Evolutionary conservation across 768 basidiomycete genomes (phyloP).

Genomic region (Leccinum boreale): DNA sequence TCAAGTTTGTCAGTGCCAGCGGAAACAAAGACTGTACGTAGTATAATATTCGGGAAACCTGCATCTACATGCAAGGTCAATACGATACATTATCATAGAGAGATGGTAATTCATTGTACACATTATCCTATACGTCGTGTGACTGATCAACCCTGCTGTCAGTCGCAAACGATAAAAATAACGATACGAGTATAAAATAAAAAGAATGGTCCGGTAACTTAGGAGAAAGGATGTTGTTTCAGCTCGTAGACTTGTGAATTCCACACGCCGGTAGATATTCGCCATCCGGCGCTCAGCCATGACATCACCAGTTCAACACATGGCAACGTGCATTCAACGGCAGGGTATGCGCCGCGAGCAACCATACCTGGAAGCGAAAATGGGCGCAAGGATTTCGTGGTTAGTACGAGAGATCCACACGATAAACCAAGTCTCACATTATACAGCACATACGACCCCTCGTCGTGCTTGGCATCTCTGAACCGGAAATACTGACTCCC

Average conservation of each 20-base stretch:
- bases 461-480: conserved; percentile 6
- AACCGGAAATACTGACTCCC: conserved; percentile 15
- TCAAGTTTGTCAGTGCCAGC: not conserved
- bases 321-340: conserved; percentile 7
- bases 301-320: conserved; percentile 4
- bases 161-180: not conserved
- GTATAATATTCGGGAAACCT: not conserved
- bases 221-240: not conserved
- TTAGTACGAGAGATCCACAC: not conserved
- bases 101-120: not conserved
- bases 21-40: not conserved
- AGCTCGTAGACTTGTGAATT: not conserved
- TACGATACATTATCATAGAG: not conserved
- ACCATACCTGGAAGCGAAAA: conserved; percentile 3
- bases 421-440: conserved; percentile 8
- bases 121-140: not conserved
- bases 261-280: not conserved
- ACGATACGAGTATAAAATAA: not conserved
- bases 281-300: not conserved
- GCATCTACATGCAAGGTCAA: not conserved
- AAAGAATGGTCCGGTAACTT: not conserved
- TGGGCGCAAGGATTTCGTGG: not conserved
- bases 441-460: conserved; percentile 12
- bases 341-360: conserved; percentile 5
- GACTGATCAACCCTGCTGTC: not conserved